phyloP scores from a whole-genome alignment of 2,329 filamentous ascomycete genomes.

The Dactylonectria macrodidyma region DNA sequence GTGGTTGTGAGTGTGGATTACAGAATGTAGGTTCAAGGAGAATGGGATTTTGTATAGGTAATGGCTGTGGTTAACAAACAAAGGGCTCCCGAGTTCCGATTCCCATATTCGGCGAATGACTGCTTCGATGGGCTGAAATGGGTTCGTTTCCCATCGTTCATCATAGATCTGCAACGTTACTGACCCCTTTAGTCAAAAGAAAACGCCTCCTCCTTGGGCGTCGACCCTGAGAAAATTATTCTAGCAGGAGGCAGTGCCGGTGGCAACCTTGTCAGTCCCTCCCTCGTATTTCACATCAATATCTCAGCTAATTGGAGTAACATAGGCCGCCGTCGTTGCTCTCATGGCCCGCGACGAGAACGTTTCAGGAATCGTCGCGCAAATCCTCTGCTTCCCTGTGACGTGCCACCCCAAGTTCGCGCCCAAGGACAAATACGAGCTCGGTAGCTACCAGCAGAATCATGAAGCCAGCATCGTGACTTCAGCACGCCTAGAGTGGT shows the following conservation, averaged over 20 bases:
- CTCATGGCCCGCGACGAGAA: slow-evolving; percentile 50
- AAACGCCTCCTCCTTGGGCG: slow-evolving; percentile 50
- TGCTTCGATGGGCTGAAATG: slow-evolving; percentile 55
- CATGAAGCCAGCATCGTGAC: slow-evolving; percentile 49
- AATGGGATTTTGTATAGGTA: neutral
- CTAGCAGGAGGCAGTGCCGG: slow-evolving; percentile 55
- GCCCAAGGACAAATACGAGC: slow-evolving; percentile 52
- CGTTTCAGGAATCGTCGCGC: slow-evolving; percentile 51
- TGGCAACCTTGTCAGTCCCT: slow-evolving; percentile 50
- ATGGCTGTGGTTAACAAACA: slow-evolving; percentile 26
- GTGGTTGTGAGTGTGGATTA: slow-evolving; percentile 58
- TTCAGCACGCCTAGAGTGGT: slow-evolving; percentile 51
- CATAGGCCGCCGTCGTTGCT: slow-evolving; percentile 48
- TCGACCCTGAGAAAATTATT: slow-evolving; percentile 53
- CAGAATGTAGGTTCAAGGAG: slow-evolving; percentile 48
- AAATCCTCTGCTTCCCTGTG: slow-evolving; percentile 54
- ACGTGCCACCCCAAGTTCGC: slow-evolving; percentile 56
- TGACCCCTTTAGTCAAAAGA: slow-evolving; percentile 46
- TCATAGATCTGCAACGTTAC: neutral
- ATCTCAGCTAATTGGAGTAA: neutral
- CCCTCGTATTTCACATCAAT: neutral
- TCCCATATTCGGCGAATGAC: slow-evolving; percentile 54
- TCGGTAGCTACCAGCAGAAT: slow-evolving; percentile 54
- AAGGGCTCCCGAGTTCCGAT: slow-evolving; percentile 56
- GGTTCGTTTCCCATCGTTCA: slow-evolving; percentile 42